Evolutionary conservation across 192 early-diverging fungal genomes (phyloP), one percentile per base, ranked within the genome.

Genomic region (Dispira simplex): DNA sequence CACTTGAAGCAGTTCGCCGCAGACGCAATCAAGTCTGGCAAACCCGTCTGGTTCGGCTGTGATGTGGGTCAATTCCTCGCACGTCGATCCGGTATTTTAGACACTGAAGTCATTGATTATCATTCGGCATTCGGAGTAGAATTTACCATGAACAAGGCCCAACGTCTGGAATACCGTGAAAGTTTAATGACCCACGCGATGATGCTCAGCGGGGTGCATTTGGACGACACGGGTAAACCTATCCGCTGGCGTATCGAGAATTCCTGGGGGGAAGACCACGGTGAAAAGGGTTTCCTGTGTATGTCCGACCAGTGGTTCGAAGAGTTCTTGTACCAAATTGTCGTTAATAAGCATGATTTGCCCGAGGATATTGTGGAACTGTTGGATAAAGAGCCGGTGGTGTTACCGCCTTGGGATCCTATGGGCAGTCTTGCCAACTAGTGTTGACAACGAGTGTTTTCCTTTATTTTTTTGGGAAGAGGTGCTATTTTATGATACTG

Each of bases 291-390:
- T 1, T 90, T 85, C 69, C 74, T 83, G 67, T 76, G 79, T n/a
- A 86, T 90, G 88, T 75, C 79, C 18, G 86, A 90, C 71, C 72
- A 72, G 8, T 90, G 88, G 88, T 90, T 90, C 68, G 70, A 67
- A 32, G 80, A 88, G 71, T 90, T 79, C 75, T 83, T 90, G 10
- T 90, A 90, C 76, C 87, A 87, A 74, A 77, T 90, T 56, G 88
- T 90, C 32, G 67, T 90, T 13, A 81, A 88, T 48, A 88, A 85
- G 73, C 56, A 55, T 46, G 78, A 81, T 47, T 70, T 82, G 11
- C 81, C 86, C 6, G 65, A 81, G 46, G 69, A 81, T 13, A 73
- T 82, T 21, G 66, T 85, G 48, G 81, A 75, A 54, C 73, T 90
- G 10, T 73, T 90, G 5, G 63, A 85, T 56, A 74, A 83, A 59